These are phyloP conservation scores for Puccinia novopanici DNA, from an alignment of 1,284 basidiomycete species.

Conservation along the genomic window DNA sequence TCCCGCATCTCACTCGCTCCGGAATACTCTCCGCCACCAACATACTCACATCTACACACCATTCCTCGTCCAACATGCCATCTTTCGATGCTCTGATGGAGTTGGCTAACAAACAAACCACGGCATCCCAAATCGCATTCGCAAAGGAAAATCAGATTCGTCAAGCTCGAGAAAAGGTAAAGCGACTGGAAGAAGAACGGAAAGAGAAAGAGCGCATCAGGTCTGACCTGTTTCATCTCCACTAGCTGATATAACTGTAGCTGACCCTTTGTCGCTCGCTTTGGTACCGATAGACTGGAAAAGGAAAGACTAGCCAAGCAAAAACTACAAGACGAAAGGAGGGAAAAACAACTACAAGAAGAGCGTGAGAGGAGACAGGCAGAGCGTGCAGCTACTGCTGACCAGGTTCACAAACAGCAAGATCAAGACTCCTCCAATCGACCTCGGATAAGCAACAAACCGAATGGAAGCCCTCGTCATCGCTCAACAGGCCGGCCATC, in stretches of 20 bases:
- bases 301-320: slow-evolving; percentile 34
- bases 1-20: no score
- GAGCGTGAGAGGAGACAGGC: slow-evolving; percentile 37
- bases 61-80: background rate
- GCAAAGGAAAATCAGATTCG: slow-evolving; percentile 44
- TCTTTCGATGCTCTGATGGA: slow-evolving; percentile 40
- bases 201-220: slow-evolving; percentile 40
- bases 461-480: slow-evolving; percentile 1
- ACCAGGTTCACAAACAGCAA: slow-evolving; percentile 10
- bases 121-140: slow-evolving; percentile 38
- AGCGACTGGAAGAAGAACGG: slow-evolving; percentile 47
- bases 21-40: no score
- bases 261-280: slow-evolving; percentile 8
- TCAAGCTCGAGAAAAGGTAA: slow-evolving; percentile 30
- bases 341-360: slow-evolving; percentile 24
- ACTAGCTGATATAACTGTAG: background rate
- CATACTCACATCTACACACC: background rate
- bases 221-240: slow-evolving; percentile 1
- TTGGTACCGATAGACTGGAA: slow-evolving; percentile 23
- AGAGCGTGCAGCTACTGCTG: slow-evolving; percentile 6
- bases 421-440: slow-evolving; percentile 3
- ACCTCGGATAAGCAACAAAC: background rate
- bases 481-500: background rate
- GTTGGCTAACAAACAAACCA: slow-evolving; percentile 44
- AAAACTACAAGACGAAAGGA: slow-evolving; percentile 38